These are phyloP conservation scores for Clonostachys rosea DNA, from an alignment of 2,329 filamentous ascomycete species.

Conservation along the genomic window DNA sequence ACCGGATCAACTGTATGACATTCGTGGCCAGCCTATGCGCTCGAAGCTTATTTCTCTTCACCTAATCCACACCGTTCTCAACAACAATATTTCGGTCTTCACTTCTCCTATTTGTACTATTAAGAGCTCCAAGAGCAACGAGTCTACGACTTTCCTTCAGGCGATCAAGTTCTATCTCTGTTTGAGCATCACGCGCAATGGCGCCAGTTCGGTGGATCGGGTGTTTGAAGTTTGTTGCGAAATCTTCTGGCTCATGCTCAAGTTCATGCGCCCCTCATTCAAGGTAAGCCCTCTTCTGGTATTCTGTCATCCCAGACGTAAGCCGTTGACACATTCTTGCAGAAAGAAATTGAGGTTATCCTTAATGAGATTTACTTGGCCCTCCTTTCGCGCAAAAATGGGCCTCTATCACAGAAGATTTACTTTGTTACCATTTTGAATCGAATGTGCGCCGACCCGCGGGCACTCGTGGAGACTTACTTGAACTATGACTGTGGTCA, in stretches of 20 bases:
- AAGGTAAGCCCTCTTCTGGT: conserved; percentile 54
- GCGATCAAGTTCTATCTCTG: conserved; percentile 97
- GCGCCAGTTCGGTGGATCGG: conserved; percentile 83
- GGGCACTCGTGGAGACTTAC: conserved; percentile 89
- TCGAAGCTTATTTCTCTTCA: conserved; percentile 95
- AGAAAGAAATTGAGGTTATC: conserved; percentile 98
- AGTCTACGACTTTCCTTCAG: conserved; percentile 86
- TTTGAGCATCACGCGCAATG: conserved; percentile 90
- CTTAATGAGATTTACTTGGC: conserved; percentile 95
- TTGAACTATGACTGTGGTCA: conserved; percentile 98
- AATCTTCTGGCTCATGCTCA: conserved; percentile 97
- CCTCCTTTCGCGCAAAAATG: conserved; percentile 81
- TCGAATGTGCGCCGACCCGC: conserved; percentile 77
- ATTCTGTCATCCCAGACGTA: too few species aligned
- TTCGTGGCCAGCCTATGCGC: conserved; percentile 93
- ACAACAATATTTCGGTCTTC: conserved; percentile 90
- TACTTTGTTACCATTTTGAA: conserved; percentile 86
- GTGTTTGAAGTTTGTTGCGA: conserved; percentile 96
- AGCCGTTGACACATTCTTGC: conserved; percentile 2
- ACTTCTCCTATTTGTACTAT: conserved; percentile 90
- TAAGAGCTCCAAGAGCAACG: conserved; percentile 81
- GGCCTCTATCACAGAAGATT: conserved; percentile 85
- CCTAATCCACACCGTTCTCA: conserved; percentile 89
- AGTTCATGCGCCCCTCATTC: conserved; percentile 86
- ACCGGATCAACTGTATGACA: conserved; percentile 86